Percentiles rank a stretch among this genome's conserved stretches.
Evolutionary conservation across 2,329 filamentous ascomycete species (phyloP).

Genomic region (Colletotrichum agaves): DNA sequence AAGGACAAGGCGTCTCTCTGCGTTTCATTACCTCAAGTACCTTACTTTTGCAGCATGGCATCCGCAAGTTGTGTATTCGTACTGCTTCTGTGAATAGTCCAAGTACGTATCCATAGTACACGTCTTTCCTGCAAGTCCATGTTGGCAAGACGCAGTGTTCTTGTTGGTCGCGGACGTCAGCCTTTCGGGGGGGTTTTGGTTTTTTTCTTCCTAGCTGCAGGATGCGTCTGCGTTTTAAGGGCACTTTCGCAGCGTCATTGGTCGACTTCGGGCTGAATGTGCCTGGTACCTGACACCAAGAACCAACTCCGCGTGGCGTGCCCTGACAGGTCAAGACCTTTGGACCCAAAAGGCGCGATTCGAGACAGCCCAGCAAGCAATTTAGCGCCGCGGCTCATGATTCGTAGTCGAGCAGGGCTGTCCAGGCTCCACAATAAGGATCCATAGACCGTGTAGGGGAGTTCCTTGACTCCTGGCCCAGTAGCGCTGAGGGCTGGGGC

Average conservation of each 20-base stretch:
- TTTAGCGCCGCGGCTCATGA: constrained; percentile 28
- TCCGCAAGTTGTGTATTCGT: no score
- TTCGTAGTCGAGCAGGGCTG: constrained; percentile 17
- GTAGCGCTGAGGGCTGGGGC: not conserved
- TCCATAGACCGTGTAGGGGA: constrained; percentile 1
- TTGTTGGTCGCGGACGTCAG: constrained; percentile 17
- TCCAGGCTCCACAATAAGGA: not conserved
- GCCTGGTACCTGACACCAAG: constrained; percentile 55
- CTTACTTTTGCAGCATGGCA: no score
- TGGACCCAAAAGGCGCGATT: constrained; percentile 9
- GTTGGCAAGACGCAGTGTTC: constrained; percentile 14
- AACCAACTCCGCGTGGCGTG: constrained; percentile 49
- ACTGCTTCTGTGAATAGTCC: not conserved
- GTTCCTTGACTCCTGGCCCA: not conserved
- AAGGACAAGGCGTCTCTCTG: not conserved
- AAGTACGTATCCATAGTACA: not conserved
- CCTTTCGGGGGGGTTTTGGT: constrained; percentile 20
- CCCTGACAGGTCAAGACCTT: constrained; percentile 48
- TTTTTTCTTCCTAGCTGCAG: constrained; percentile 22
- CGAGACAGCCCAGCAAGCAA: constrained; percentile 21
- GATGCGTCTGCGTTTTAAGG: constrained; percentile 13
- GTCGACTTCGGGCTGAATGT: constrained; percentile 43
- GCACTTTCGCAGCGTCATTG: constrained; percentile 43
- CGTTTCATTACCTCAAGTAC: no score
- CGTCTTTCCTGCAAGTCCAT: constrained; percentile 9